These are phyloP conservation scores for Kwoniella botswanensis DNA, from an alignment of 768 basidiomycete genomes.

Conservation along the genomic window DNA sequence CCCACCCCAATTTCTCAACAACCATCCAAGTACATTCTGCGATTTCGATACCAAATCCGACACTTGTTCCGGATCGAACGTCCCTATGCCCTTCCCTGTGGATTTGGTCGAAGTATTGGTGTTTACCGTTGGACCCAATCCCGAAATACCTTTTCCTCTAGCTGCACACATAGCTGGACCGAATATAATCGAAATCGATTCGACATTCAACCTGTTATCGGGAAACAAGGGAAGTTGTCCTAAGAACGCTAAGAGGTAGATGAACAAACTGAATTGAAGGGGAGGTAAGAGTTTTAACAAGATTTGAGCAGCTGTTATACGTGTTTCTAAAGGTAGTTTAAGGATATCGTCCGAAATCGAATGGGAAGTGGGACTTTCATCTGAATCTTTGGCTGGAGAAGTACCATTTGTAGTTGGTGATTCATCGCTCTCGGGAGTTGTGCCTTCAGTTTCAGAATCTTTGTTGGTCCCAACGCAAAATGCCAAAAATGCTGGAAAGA, in stretches of 20 bases:
- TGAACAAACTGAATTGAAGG: slow-evolving; percentile 70
- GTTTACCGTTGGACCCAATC: slow-evolving; percentile 34
- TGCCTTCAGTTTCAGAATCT: neutral
- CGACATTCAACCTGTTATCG: slow-evolving; percentile 63
- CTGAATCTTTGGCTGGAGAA: neutral
- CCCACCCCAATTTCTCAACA: slow-evolving; percentile 39
- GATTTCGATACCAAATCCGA: slow-evolving; percentile 36
- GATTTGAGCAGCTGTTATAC: slow-evolving; percentile 61
- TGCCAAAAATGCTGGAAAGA: slow-evolving; percentile 62
- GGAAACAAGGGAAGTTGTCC: slow-evolving; percentile 65
- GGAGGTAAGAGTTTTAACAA: slow-evolving; percentile 64
- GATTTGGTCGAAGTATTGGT: neutral
- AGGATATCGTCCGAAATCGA: slow-evolving; percentile 14
- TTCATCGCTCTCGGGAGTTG: neutral
- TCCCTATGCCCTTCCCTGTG: neutral
- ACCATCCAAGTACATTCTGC: slow-evolving; percentile 42
- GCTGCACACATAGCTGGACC: slow-evolving; percentile 58
- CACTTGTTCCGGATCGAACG: slow-evolving; percentile 38
- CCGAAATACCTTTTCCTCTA: slow-evolving; percentile 42
- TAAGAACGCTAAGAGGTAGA: slow-evolving; percentile 77
- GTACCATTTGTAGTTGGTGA: neutral
- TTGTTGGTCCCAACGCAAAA: slow-evolving; percentile 54
- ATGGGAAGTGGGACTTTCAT: neutral
- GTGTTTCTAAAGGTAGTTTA: slow-evolving; percentile 32
- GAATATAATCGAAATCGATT: slow-evolving; percentile 63